Evolutionary conservation across 352 stramenopile species (phyloP), one percentile per base, ranked within the genome.

Genomic region (Aphanomyces cochlioides): DNA sequence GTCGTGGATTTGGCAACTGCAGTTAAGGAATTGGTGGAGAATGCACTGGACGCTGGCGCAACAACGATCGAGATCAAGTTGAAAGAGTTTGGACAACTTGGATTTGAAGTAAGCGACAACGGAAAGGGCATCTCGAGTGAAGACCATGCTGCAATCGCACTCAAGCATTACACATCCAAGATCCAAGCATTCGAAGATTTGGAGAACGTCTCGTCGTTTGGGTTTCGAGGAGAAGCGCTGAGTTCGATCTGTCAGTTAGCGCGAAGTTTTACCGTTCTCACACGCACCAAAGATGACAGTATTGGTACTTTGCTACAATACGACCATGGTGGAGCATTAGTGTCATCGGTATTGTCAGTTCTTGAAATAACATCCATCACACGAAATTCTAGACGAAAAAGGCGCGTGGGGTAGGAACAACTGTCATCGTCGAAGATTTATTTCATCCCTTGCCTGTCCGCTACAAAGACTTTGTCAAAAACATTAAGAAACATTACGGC

Each of bases 1-100:
- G 89, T 99, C 37, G 90, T 96, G 37, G 91, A 98, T 78, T 82
- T 99, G 17, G 76, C 87, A 8, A 97, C 88, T n/a, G 92, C 96
- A 15, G 92, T 99, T 28, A 99, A 99, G 77, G 97, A 99, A 80
- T 81, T 99, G 36, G 85, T 99, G 5, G 96, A 99, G 76, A 99
- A 99, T 76, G 80, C 84, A 40, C 74, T 95, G 47, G 84, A 92
- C 50, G 84, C 83, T 12, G 83, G 82, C 19, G 83, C 84, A 37
- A 81, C 81, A 64, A 73, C 78, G 71, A 82, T 97, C 19, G 89
- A 96, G 38, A 82, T 98, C 13, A 95, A 93, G 65, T 76, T 99
- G 5, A 90, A 90, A 66, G 87, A 98, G 73, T 92, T 90, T 72
- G 97, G 96, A 15, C 72, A 90, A 7, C 92, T 96, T 38, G 77